Percentiles rank a stretch among this genome's conserved stretches.
Conservation (phyloP, 2,329 filamentous ascomycete genomes). For the Aspergillus thermomutatus region DNA sequence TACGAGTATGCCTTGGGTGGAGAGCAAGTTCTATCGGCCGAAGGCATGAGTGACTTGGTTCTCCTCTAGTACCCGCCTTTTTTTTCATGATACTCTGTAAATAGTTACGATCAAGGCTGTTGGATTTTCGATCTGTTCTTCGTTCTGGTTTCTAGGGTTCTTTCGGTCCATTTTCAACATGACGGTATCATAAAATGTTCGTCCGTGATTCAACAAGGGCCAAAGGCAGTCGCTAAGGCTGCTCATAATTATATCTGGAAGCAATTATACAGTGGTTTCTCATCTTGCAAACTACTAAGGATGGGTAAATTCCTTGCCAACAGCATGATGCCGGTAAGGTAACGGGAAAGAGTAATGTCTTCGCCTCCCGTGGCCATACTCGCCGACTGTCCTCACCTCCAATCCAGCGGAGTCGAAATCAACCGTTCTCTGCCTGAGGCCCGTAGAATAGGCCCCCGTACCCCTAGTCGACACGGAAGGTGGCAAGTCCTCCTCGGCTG, state of each 20-base stretch:
- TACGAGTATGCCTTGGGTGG: conserved; percentile 84
- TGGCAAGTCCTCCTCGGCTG: conserved; percentile 56
- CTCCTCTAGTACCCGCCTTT: too few relatives aligned
- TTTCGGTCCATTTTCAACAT: not conserved
- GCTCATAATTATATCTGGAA: too few relatives aligned
- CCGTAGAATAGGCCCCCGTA: not conserved
- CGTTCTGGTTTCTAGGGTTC: too few relatives aligned
- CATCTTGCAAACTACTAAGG: not conserved
- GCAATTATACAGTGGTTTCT: not conserved
- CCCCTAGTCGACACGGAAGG: conserved; percentile 46
- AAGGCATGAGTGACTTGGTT: conserved; percentile 10
- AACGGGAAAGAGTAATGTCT: not conserved
- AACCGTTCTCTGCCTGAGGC: not conserved
- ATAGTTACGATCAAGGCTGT: not conserved
- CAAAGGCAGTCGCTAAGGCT: too few relatives aligned
- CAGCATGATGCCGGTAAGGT: not conserved
- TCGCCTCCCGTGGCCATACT: not conserved
- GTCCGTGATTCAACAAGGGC: not conserved
- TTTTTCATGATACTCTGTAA: conserved; percentile 3
- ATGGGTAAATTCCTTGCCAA: not conserved
- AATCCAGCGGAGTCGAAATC: not conserved
- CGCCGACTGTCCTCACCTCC: not conserved
- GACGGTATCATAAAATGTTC: not conserved
- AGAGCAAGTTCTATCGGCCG: conserved; percentile 66
- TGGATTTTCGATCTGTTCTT: not conserved